These are phyloP conservation scores for Melanopsichium pennsylvanicum DNA, from an alignment of 1,284 basidiomycete genomes.

Conservation along the genomic window DNA sequence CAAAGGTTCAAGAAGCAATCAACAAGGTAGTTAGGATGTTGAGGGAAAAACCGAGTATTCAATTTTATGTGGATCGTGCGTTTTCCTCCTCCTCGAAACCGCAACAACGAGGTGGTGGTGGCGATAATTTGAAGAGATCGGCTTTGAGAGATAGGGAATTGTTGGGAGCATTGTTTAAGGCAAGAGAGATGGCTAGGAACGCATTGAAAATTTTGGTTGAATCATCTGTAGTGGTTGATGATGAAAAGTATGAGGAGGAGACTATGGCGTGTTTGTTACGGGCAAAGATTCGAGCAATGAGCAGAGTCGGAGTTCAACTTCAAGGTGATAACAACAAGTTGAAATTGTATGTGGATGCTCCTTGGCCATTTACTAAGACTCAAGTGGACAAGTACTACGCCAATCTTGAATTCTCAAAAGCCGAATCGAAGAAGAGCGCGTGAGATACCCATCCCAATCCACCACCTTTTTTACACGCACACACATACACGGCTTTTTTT, in stretches of 20 bases:
- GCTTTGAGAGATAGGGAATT: not conserved
- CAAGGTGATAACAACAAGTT: too few species aligned
- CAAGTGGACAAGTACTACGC: too few species aligned
- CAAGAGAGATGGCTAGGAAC: constrained; percentile 4
- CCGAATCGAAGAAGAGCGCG: too few species aligned
- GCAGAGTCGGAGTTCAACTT: not conserved
- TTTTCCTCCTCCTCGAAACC: too few species aligned
- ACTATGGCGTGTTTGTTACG: not conserved
- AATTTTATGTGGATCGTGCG: constrained; percentile 26
- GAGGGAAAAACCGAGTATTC: constrained; percentile 32
- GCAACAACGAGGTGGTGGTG: too few species aligned
- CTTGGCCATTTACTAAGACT: constrained; percentile 13
- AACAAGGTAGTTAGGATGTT: constrained; percentile 7
- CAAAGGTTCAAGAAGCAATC: not conserved
- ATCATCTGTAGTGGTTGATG: not conserved
- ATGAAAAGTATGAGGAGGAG: not conserved
- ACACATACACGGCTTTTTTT: too few species aligned
- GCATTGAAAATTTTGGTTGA: constrained; percentile 1
- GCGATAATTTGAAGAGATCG: constrained; percentile 1
- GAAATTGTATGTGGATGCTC: too few species aligned
- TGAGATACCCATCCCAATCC: too few species aligned
- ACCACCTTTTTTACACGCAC: too few species aligned
- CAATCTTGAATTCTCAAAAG: too few species aligned
- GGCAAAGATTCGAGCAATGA: constrained; percentile 7
- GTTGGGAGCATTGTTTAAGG: constrained; percentile 11